Evolutionary conservation across 2,329 filamentous ascomycete species (phyloP), one percentile per base, ranked within the genome.

Genomic region (Camillea tinctor): DNA sequence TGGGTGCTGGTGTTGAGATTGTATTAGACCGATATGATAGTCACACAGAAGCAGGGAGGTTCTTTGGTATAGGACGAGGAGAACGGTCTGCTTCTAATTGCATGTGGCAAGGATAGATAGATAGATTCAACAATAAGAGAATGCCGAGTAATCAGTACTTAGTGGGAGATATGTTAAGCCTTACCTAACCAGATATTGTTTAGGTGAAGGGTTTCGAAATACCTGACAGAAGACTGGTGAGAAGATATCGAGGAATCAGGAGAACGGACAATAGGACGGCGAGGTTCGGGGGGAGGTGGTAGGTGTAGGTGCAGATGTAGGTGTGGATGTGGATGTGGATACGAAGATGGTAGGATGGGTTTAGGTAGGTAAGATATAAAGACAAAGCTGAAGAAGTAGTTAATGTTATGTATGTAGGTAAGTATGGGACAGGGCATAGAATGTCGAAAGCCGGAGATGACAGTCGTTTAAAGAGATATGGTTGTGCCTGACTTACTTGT

Each of bases 81-180:
- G 2, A 44, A n/a, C n/a, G 36, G 36, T 15, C 36, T 17, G 3
- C 17, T 44, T 44, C 36, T 11, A 44, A n/a, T 15, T 44, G 11
- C n/a, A 44, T 44, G 36, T 44, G 36, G 36, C 5, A 44, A 44
- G 36, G 11, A 44, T 15, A 44, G 50, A 30, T 22, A 40, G 23
- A 49, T 50, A 19, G 20, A 50, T 21, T 17, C 44, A 36, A 50
- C 48, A 50, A 56, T 15, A 44, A 58, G 55, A 54, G 15, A 23
- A 60, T 61, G 57, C 22, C 53, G 19, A 49, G 22, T 59, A 66
- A 60, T 1, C 21, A 58, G 57, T 63, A 59, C 9, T 60, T 49
- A 44, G 5, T 55, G 55, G 20, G 30, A 50, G 17, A 53, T 53
- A 57, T 58, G 59, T 53, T n/a, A 13, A 15, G 23, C 54, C 44